Evolutionary conservation across 2,329 filamentous ascomycete genomes (phyloP).

Genomic region (Davidsoniella neocaledoniae): DNA sequence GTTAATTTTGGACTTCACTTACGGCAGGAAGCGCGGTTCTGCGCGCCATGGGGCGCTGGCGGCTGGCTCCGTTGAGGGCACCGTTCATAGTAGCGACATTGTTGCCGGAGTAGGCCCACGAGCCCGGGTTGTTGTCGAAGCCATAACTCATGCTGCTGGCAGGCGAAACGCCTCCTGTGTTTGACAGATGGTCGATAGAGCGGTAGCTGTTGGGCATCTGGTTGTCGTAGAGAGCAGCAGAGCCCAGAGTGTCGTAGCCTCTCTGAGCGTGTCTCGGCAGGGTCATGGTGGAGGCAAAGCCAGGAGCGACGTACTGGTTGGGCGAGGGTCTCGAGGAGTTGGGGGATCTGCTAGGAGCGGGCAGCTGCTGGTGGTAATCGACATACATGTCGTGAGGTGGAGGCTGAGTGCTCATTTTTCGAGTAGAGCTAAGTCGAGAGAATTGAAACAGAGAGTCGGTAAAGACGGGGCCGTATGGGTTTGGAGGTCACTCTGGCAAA

Average conservation of each 20-base stretch:
- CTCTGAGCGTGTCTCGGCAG: slow-evolving; percentile 43
- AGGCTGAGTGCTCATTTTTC: slow-evolving; percentile 30
- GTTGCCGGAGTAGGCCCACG: slow-evolving; percentile 56
- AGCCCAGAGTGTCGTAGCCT: slow-evolving; percentile 54
- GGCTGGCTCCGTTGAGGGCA: slow-evolving; percentile 46
- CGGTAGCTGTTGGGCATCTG: slow-evolving; percentile 49
- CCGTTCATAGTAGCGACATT: slow-evolving; percentile 47
- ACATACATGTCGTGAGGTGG: slow-evolving; percentile 53
- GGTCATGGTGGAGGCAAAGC: slow-evolving; percentile 22
- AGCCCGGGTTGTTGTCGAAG: slow-evolving; percentile 52
- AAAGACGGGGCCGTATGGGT: neutral
- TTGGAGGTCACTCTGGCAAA: slow-evolving; percentile 6
- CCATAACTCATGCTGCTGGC: slow-evolving; percentile 27
- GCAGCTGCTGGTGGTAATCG: slow-evolving; percentile 36
- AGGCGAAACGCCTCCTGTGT: slow-evolving; percentile 19
- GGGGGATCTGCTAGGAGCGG: slow-evolving; percentile 43
- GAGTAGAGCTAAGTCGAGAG: neutral
- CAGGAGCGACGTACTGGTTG: slow-evolving; percentile 34
- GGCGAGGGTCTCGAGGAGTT: slow-evolving; percentile 47
- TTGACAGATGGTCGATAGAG: slow-evolving; percentile 32
- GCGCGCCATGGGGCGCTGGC: slow-evolving; percentile 37
- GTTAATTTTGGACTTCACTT: slow-evolving; percentile 23
- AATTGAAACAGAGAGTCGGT: neutral
- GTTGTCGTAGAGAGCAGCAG: slow-evolving; percentile 49
- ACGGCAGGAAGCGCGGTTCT: slow-evolving; percentile 56